A percentile compares a stretch with the other conserved stretches of the same genome.
Evolutionary conservation across 2,329 filamentous ascomycete genomes (phyloP).

Genomic region (Talaromyces sp.): DNA sequence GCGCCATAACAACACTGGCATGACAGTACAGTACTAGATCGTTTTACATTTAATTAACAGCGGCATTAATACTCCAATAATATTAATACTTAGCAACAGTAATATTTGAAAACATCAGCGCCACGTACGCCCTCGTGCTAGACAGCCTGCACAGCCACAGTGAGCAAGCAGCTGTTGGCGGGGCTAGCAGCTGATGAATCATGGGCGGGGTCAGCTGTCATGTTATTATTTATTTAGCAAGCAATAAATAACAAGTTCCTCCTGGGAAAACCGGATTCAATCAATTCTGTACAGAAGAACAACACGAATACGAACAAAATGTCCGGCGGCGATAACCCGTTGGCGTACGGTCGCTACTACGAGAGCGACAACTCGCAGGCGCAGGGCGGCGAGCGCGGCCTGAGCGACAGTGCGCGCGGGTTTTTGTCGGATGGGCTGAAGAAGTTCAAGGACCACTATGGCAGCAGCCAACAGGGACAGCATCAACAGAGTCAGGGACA

Average conservation of each 20-base stretch:
- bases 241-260: no score
- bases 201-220: background rate
- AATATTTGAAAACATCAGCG: no score
- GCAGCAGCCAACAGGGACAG: constrained; percentile 11
- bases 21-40: no score
- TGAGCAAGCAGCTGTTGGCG: constrained; percentile 1
- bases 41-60: no score
- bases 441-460: constrained; percentile 36
- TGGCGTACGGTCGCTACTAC: constrained; percentile 52
- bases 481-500: constrained; percentile 1
- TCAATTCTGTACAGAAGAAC: no score
- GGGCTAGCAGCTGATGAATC: background rate
- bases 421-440: constrained; percentile 48
- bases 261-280: no score
- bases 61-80: no score
- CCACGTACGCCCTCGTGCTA: background rate
- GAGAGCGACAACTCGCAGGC: constrained; percentile 15
- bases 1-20: no score
- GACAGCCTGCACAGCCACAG: constrained; percentile 3
- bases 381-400: constrained; percentile 25
- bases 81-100: no score
- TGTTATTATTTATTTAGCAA: no score
- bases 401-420: constrained; percentile 41
- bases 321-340: constrained; percentile 43
- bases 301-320: no score